A percentile compares a stretch with the other conserved stretches of the same genome.
Evolutionary conservation across 73 alveolate species (phyloP).

Genomic region (Blepharisma japonicum): DNA sequence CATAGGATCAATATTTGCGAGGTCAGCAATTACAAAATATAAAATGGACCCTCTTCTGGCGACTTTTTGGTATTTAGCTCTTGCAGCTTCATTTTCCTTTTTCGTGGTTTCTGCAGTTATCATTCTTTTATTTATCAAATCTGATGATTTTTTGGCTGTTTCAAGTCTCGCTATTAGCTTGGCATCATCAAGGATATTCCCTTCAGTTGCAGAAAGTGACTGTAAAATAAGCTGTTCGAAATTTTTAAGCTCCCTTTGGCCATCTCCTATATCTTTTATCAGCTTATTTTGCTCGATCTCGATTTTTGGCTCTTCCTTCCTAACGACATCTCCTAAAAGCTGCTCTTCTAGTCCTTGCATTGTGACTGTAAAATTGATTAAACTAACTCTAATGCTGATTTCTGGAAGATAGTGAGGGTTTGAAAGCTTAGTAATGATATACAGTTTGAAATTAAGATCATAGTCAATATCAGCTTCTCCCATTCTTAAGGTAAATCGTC

Average conservation of each 20-base stretch:
- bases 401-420: constrained; percentile 99
- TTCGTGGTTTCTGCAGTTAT: constrained; percentile 77
- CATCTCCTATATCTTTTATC: constrained; percentile 90
- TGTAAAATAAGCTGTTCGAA: constrained; percentile 88
- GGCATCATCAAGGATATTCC: constrained; percentile 94
- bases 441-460: constrained; percentile 89
- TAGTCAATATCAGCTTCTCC: constrained; percentile 93
- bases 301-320: constrained; percentile 96
- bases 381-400: constrained; percentile 95
- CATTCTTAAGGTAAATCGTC: constrained; percentile 64
- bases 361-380: constrained; percentile 98
- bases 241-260: constrained; percentile 85
- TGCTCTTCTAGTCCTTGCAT: constrained; percentile 99
- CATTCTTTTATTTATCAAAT: constrained; percentile 79
- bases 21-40: constrained; percentile 96
- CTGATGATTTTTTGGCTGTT: constrained; percentile 82
- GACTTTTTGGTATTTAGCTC: constrained; percentile 93
- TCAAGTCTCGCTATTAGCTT: constrained; percentile 77
- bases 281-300: constrained; percentile 93
- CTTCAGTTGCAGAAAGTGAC: constrained; percentile 79
- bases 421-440: constrained; percentile 97
- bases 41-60: constrained; percentile 95
- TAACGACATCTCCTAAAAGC: constrained; percentile 98
- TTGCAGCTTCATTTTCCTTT: constrained; percentile 79
- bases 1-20: constrained; percentile 98